Evolutionary conservation across 805 yeast genomes (phyloP), one percentile per base, ranked within the genome.

Genomic region (Teunomyces lycoperdinae): DNA sequence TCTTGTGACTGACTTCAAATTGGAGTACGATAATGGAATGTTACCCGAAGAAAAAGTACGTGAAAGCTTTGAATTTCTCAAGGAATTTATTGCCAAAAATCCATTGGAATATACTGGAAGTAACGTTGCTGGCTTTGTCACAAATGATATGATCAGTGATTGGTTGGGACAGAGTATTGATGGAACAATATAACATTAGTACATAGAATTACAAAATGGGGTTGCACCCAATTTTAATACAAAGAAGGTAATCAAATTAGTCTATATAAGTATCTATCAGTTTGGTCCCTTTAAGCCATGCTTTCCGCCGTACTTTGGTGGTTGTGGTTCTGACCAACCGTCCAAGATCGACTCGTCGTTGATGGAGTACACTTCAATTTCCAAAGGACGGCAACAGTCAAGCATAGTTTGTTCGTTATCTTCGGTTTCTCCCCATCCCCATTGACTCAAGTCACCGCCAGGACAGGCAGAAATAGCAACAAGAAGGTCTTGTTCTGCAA

Each of bases 351-450:
- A 66, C 36, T 59, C 59, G 48, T 83, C 79, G 24, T 77, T 76
- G 43, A 83, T 61, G 55, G 67, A 62, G 61, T 80, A 83, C 6
- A 83, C 83, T 61, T 83, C 86, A 44, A 81, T 77, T 1, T 78
- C 84, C 50, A 83, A 68, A 3, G 86, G 85, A 56, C 87, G 68
- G 57, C 88, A 83, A 57, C 83, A 78, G 46, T 76, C 80, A 31
- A 76, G 70, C 86, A 82, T 82, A 50, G 78, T 79, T 35, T 68
- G 75, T 9, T 67, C 73, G 27, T 67, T 70, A 24, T 71, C 73
- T 16, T 67, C 75, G 34, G 67, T 74, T 60, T 80, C 85, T 47
- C 87, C 87, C 88, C 88, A 83, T 42, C 81, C 86, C 87, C 87
- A 83, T 44, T 73, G 70, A 27, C 84, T 78, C 50, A 83, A 66